Base-by-base conservation (phyloP, 208 protist genomes). In the Phytomonas sp. region DNA sequence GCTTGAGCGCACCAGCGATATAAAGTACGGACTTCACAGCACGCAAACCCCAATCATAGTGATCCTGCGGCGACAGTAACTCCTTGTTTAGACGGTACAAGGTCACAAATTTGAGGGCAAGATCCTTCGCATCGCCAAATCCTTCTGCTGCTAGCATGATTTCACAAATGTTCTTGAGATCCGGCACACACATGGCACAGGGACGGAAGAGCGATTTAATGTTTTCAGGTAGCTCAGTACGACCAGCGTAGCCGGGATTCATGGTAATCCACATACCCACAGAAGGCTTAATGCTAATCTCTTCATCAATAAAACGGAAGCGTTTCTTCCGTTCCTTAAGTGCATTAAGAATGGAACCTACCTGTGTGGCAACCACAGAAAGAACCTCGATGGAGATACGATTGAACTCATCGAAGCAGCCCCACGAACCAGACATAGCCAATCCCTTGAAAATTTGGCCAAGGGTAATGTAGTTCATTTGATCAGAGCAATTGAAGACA, bases 21-120 rank as follows among this genome's bases (percentile, higher is more conserved):
- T 97, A 96, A 33, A 99, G 81, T 71, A 99, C 97, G 40, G 98
- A 98, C 78, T 99, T 99, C n/a, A 99, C 97, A 5, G 98, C 98
- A 73, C 98, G 94, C 60, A 99, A 86, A 80, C 98, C 98, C 98
- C 98, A 99, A 86, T 99, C 98, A 83, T 99, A 99, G 82, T 99
- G 98, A 68, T 98, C 90, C 76, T 99, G 97, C 37, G 98, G 96
- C 7, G 95, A 98, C 34, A 99, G 90, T 34, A 99, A 85, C 74
- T 99, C 95, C 77, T 93, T 94, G 77, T 97, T 98, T 59, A 99
- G 86, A 60, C 88, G 83, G 81, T 99, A 99, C 12, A 99, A 86
- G 1, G 97, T 99, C 59, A 98, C 97, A 79, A 99, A 99, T 87
- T 99, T 99, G 33, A 98, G 76, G 31, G 98, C 96, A 11, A 99